These are phyloP conservation scores for Globisporangium canariense DNA, from an alignment of 352 stramenopile genomes.

Conservation along the genomic window DNA sequence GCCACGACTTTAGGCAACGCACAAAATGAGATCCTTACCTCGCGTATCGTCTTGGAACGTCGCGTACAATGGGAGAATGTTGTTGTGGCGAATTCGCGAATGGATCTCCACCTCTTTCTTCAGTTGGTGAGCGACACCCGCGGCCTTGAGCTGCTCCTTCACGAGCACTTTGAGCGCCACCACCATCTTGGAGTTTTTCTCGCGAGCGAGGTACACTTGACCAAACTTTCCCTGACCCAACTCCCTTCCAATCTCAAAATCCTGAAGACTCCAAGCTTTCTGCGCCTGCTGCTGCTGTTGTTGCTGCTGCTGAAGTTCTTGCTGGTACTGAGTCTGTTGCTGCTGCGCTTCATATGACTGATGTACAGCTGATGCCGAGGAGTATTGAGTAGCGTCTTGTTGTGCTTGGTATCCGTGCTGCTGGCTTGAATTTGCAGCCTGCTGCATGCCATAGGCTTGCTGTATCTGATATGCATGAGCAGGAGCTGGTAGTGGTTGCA, in stretches of 20 bases:
- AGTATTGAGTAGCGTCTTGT: not conserved
- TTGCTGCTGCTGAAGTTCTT: slow-evolving; percentile 21
- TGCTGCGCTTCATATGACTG: not conserved
- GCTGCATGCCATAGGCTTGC: slow-evolving; percentile 34
- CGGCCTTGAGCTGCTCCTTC: slow-evolving; percentile 76
- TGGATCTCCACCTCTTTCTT: slow-evolving; percentile 91
- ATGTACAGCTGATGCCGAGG: not conserved
- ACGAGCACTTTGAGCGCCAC: slow-evolving; percentile 90
- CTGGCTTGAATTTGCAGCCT: not conserved
- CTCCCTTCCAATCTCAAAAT: slow-evolving; percentile 85
- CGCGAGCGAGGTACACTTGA: slow-evolving; percentile 83
- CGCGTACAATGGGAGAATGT: slow-evolving; percentile 86
- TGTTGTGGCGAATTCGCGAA: slow-evolving; percentile 81
- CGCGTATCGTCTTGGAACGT: slow-evolving; percentile 79
- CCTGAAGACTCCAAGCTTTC: slow-evolving; percentile 77
- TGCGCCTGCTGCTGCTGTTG: slow-evolving; percentile 14
- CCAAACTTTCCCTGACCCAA: slow-evolving; percentile 88
- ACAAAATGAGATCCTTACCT: slow-evolving; percentile 22
- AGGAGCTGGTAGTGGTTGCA: slow-evolving; percentile 21
- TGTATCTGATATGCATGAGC: slow-evolving; percentile 19
- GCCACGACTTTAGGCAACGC: not conserved
- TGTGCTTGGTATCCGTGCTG: slow-evolving; percentile 5
- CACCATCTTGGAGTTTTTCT: slow-evolving; percentile 74
- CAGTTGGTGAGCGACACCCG: slow-evolving; percentile 74
- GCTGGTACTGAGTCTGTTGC: slow-evolving; percentile 17